Evolutionary conservation across 2,329 filamentous ascomycete species (phyloP).

Genomic region (Pyrenochaeta sp.): DNA sequence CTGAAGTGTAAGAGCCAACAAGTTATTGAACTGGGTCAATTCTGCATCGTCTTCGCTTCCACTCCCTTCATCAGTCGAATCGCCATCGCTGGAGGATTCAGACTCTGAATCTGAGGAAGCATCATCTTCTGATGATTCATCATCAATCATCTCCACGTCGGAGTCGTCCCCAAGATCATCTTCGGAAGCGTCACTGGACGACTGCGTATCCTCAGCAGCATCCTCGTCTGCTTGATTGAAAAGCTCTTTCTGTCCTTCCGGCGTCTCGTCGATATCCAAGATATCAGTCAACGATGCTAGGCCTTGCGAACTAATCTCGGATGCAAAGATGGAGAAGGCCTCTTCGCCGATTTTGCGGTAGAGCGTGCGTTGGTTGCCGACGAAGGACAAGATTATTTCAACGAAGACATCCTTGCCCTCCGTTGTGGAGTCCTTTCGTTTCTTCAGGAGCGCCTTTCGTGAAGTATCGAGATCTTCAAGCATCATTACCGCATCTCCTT

Average conservation of each 20-base stretch:
- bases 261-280: constrained; percentile 78
- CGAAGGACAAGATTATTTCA: constrained; percentile 88
- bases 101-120: constrained; percentile 24
- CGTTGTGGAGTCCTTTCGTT: constrained; percentile 27
- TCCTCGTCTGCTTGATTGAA: constrained; percentile 69
- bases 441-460: constrained; percentile 66
- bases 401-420: constrained; percentile 62
- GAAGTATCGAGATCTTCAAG: constrained; percentile 82
- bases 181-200: constrained; percentile 57
- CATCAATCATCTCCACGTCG: constrained; percentile 56
- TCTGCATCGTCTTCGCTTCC: constrained; percentile 59
- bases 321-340: constrained; percentile 83
- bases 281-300: constrained; percentile 73
- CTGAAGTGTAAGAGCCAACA: constrained; percentile 79
- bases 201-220: constrained; percentile 50
- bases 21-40: constrained; percentile 71
- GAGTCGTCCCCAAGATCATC: constrained; percentile 55
- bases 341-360: constrained; percentile 87
- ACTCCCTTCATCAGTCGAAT: constrained; percentile 24
- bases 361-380: constrained; percentile 82
- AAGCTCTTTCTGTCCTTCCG: constrained; percentile 83
- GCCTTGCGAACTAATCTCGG: constrained; percentile 75
- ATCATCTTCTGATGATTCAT: constrained; percentile 39
- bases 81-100: constrained; percentile 30
- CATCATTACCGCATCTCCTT: constrained; percentile 82